phyloP scores from a whole-genome alignment of 495 filamentous ascomycete species.

The Tuber indicum region DNA sequence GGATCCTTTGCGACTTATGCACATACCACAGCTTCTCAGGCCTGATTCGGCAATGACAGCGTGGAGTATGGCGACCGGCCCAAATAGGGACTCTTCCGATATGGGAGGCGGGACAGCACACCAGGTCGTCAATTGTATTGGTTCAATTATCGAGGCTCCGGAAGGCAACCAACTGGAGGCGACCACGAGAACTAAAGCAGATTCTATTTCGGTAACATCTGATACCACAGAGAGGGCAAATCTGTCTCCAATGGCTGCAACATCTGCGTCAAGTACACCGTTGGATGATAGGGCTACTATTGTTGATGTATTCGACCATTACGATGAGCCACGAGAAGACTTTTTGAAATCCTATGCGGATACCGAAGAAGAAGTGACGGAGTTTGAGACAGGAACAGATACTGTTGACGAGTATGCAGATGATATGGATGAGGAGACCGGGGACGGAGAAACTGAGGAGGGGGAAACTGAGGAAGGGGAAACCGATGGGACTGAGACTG shows the following conservation, averaged over 20 bases:
- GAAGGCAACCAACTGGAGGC: conserved; percentile 32
- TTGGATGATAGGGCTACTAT: conserved; percentile 38
- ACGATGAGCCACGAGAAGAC: conserved; percentile 41
- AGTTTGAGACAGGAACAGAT: conserved; percentile 17
- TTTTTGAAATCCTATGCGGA: conserved; percentile 37
- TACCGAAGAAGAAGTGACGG: conserved; percentile 18
- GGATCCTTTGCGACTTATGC: conserved; percentile 25
- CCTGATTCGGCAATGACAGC: conserved; percentile 33
- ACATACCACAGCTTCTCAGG: conserved; percentile 33
- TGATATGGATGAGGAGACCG: conserved; percentile 15
- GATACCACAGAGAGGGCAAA: conserved; percentile 14
- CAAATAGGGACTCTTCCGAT: conserved; percentile 22
- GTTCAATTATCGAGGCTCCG: conserved; percentile 31
- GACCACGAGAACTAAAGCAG: conserved; percentile 29
- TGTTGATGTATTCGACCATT: conserved; percentile 38
- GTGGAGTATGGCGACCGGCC: conserved; percentile 27
- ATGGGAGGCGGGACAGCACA: conserved; percentile 32
- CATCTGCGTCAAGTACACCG: conserved; percentile 29
- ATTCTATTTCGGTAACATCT: conserved; percentile 36
- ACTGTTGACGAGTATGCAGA: conserved; percentile 29
- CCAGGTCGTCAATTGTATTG: conserved; percentile 24
- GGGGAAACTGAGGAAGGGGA: conserved; percentile 16
- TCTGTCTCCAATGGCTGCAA: conserved; percentile 33
- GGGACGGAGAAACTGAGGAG: conserved; percentile 23
- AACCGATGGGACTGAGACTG: conserved; percentile 9